Percentiles rank a stretch among this genome's conserved stretches.
phyloP scores from a whole-genome alignment of 192 early-diverging fungal genomes.

The Pecoramyces ruminantium region DNA sequence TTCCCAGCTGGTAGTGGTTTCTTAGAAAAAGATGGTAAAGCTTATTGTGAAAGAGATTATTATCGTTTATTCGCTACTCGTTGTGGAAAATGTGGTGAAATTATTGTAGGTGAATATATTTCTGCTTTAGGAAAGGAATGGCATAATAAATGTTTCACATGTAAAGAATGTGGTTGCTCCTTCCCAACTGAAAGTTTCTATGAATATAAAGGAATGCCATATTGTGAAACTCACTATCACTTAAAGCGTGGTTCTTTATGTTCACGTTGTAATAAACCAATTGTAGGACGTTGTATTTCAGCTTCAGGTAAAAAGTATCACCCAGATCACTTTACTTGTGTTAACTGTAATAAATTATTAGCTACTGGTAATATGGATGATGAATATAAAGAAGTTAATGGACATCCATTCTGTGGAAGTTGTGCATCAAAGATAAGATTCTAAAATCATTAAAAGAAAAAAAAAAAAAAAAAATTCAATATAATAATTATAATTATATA shows the following conservation, averaged over 20 bases:
- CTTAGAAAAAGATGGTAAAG: conserved; percentile 3
- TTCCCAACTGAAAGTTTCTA: conserved; percentile 17
- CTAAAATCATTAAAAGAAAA: not conserved
- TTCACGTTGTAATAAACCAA: conserved; percentile 4
- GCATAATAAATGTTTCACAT: conserved; percentile 18
- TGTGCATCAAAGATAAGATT: not conserved
- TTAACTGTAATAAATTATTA: not conserved
- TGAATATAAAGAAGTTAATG: not conserved
- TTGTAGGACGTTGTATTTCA: conserved; percentile 4
- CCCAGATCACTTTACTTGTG: conserved; percentile 1
- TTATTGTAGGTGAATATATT: conserved; percentile 17
- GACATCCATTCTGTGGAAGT: not conserved
- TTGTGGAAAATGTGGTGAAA: conserved; percentile 13
- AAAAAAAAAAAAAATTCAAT: no score
- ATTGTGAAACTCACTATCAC: conserved; percentile 15
- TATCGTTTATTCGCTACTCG: conserved; percentile 12
- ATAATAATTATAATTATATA: no score
- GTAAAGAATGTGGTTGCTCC: conserved; percentile 14
- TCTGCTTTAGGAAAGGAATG: conserved; percentile 18
- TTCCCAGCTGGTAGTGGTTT: not conserved
- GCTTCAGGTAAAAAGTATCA: conserved; percentile 1
- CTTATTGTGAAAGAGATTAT: conserved; percentile 17
- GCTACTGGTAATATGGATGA: not conserved
- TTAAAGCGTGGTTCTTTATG: conserved; percentile 7
- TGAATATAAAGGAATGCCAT: conserved; percentile 14